Evolutionary conservation across 2,329 filamentous ascomycete species (phyloP), one percentile per base, ranked within the genome.

Genomic region (Exophiala calicioides): DNA sequence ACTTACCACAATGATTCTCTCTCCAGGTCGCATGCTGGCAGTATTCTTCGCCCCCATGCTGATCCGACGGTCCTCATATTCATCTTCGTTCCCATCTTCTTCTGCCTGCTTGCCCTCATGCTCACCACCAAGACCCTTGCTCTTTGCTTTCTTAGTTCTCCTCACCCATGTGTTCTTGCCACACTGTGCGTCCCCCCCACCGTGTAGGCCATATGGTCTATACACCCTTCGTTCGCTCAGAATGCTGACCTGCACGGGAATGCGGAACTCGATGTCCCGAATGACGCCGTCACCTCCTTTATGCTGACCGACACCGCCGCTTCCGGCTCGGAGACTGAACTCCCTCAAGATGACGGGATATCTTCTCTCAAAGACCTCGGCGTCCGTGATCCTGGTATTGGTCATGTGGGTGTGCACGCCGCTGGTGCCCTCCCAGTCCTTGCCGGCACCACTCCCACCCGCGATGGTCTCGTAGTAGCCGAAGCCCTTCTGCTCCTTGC

Each of bases 401-500:
- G 88, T 93, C 86, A 91, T 91, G 68, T 91, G 87, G 3, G 82
- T 86, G 63, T 93, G 86, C 24, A 91, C 85, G 16, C 86, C 87
- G 47, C 76, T 82, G 18, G 86, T 85, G 18, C 88, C 88, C 49
- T 84, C 76, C 88, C 88, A 93, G 16, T 77, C 77, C 0, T 84
- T 79, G 0, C 88, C 88, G 0, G 88, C 88, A 32, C 87, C 88
- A 33, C 79, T 83, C 2, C 88, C 88, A 30, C 88, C 88, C 0
- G 87, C 86, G 51, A 93, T 91, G 2, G 88, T 93, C 66, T 93
- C 88, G 65, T 91, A 91, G 72, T 91, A 93, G 7, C 88, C 88
- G 62, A 93, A 93, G 0, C 88, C 88, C 26, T 81, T 81, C n/a
- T 81, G 74, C 21, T 58, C 45, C 19, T 29, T 44, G 4, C 48